Evolutionary conservation across 2,329 filamentous ascomycete species (phyloP).

Genomic region (Fusarium sp.): DNA sequence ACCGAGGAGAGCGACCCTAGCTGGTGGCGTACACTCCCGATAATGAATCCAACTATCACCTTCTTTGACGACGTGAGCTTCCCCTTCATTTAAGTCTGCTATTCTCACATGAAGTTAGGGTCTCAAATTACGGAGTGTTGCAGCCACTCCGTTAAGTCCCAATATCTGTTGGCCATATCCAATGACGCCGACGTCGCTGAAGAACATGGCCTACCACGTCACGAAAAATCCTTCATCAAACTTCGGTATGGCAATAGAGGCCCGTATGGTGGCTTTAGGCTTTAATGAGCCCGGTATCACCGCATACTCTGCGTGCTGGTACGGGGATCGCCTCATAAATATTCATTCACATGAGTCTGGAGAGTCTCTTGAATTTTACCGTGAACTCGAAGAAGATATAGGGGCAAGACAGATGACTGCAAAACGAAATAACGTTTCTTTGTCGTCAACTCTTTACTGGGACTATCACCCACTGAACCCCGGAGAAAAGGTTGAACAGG

Average conservation of each 20-base stretch:
- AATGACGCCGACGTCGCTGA: conserved; percentile 2
- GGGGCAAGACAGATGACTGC: not conserved
- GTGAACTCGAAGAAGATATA: not conserved
- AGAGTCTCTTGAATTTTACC: conserved; percentile 22
- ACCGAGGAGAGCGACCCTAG: not conserved
- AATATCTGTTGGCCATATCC: conserved; percentile 22
- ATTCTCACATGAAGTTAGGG: conserved; percentile 20
- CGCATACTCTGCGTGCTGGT: conserved; percentile 33
- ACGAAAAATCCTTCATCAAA: not conserved
- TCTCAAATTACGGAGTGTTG: conserved; percentile 23
- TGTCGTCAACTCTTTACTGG: conserved; percentile 1
- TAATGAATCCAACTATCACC: not conserved
- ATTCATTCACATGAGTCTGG: conserved; percentile 10
- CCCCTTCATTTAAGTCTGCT: accelerated
- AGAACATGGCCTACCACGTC: conserved; percentile 8
- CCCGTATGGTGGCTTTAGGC: conserved; percentile 19
- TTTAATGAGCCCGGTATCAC: conserved; percentile 15
- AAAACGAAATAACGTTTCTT: not conserved
- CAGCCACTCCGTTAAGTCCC: not conserved
- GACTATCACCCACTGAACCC: conserved; percentile 7
- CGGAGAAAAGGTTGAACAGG: conserved; percentile 18
- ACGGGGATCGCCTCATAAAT: not conserved
- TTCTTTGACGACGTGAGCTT: conserved; percentile 26
- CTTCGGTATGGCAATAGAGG: not conserved
- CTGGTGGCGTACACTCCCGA: conserved; percentile 33